Conservation (phyloP, 2,329 filamentous ascomycete species). For the Fusarium virguliforme region DNA sequence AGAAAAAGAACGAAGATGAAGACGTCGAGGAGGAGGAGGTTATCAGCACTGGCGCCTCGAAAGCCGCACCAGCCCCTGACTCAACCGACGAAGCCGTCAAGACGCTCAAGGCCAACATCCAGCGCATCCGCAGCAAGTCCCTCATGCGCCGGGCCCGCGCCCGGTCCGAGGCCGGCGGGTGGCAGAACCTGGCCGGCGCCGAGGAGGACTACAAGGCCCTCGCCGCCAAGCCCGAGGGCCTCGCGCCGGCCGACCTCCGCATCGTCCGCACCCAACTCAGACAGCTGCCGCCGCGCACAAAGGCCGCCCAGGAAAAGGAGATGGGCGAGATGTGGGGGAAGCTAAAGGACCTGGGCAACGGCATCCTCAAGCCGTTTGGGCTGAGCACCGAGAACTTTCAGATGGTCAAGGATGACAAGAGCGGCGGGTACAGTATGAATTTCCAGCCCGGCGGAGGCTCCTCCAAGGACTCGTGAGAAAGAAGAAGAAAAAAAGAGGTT, state of each 20-base stretch:
- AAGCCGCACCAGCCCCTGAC: slow-evolving; percentile 61
- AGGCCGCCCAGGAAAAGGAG: slow-evolving; percentile 87
- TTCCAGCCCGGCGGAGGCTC: slow-evolving; percentile 66
- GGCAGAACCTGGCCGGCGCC: slow-evolving; percentile 85
- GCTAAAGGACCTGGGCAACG: slow-evolving; percentile 92
- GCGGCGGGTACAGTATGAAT: slow-evolving; percentile 95
- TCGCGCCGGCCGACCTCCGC: slow-evolving; percentile 77
- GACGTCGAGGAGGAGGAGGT: slow-evolving; percentile 71
- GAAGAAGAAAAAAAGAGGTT: slow-evolving; percentile 6
- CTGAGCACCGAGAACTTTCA: slow-evolving; percentile 95
- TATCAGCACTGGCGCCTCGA: slow-evolving; percentile 71
- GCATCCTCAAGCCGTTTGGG: slow-evolving; percentile 92
- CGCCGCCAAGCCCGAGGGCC: slow-evolving; percentile 63
- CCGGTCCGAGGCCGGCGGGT: slow-evolving; percentile 79
- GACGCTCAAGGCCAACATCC: slow-evolving; percentile 71
- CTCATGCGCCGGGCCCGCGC: slow-evolving; percentile 85
- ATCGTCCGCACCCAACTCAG: slow-evolving; percentile 78
- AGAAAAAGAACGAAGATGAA: slow-evolving; percentile 53
- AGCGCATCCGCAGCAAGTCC: slow-evolving; percentile 85
- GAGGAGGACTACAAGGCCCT: slow-evolving; percentile 85
- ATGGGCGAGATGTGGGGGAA: slow-evolving; percentile 99
- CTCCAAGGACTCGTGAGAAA: slow-evolving; percentile 2
- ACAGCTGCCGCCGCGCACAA: slow-evolving; percentile 77
- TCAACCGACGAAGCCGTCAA: slow-evolving; percentile 39
- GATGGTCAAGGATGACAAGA: slow-evolving; percentile 90